phyloP scores from a whole-genome alignment of 1,284 basidiomycete species.

The Porphyrellus sp. region DNA sequence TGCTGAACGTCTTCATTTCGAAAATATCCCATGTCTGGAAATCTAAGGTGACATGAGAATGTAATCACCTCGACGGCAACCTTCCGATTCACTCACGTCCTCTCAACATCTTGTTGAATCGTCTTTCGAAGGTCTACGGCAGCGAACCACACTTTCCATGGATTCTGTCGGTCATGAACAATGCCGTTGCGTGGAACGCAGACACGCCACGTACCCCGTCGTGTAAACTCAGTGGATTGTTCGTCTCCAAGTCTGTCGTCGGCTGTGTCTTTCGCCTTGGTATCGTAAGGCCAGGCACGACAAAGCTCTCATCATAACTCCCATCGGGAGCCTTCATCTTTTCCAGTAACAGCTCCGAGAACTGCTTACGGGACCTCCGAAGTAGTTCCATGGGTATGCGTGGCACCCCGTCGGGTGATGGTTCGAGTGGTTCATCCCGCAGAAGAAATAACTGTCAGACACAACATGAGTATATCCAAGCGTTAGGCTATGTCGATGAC shows the following conservation, averaged over 20 bases:
- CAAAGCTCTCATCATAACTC: slow-evolving; percentile 66
- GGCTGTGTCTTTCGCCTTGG: slow-evolving; percentile 37
- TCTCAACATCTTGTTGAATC: slow-evolving; percentile 88
- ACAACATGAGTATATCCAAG: slow-evolving; percentile 8
- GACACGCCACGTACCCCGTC: slow-evolving; percentile 53
- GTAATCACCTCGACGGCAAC: slow-evolving; percentile 3
- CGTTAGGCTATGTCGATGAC: slow-evolving; percentile 1
- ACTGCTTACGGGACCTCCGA: slow-evolving; percentile 48
- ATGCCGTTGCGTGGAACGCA: neutral
- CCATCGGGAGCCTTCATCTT: slow-evolving; percentile 77
- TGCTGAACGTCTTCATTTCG: slow-evolving; percentile 67
- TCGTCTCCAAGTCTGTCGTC: slow-evolving; percentile 56
- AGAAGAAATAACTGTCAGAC: slow-evolving; percentile 56
- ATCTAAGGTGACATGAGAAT: slow-evolving; percentile 44
- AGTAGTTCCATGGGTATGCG: slow-evolving; percentile 46
- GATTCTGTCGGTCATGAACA: slow-evolving; percentile 55
- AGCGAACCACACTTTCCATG: slow-evolving; percentile 90
- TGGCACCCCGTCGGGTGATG: slow-evolving; percentile 43
- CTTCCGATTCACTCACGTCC: slow-evolving; percentile 59
- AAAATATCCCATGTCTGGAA: slow-evolving; percentile 90
- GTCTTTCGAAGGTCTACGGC: slow-evolving; percentile 82
- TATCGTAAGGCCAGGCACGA: slow-evolving; percentile 47
- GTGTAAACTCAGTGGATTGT: slow-evolving; percentile 86
- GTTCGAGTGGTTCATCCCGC: slow-evolving; percentile 55
- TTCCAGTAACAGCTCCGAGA: slow-evolving; percentile 51